Evolutionary conservation across 108 stramenopile species (phyloP).

Genomic region (Nitzschia palea): DNA sequence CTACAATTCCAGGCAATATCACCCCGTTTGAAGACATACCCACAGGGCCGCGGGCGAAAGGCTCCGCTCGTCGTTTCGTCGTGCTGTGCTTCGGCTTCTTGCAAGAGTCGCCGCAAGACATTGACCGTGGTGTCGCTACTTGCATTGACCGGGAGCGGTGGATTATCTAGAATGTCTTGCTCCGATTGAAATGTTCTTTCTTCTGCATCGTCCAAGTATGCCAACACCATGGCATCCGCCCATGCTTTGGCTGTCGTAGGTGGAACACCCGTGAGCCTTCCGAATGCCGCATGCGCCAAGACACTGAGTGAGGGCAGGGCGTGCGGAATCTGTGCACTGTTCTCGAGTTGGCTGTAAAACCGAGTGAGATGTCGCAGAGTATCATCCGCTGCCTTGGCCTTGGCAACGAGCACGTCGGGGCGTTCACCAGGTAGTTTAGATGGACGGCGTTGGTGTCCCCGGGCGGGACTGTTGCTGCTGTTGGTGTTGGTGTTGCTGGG

Average conservation of each 20-base stretch:
- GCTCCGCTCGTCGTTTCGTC: not conserved
- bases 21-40: conserved; percentile 92
- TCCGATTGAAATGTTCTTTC: not conserved
- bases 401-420: conserved; percentile 41
- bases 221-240: conserved; percentile 81
- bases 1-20: conserved; percentile 99
- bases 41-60: conserved; percentile 70
- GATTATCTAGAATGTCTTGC: conserved; percentile 9
- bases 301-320: conserved; percentile 70
- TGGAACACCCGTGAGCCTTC: conserved; percentile 72
- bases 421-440: conserved; percentile 1
- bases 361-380: conserved; percentile 25
- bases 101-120: conserved; percentile 22
- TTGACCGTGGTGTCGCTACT: conserved; percentile 20
- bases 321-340: conserved; percentile 29
- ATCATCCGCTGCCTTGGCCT: conserved; percentile 61
- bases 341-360: not conserved
- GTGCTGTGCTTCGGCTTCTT: conserved; percentile 18
- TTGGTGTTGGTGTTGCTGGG: not conserved
- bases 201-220: conserved; percentile 48
- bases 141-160: conserved; percentile 6
- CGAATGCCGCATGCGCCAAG: conserved; percentile 69
- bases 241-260: conserved; percentile 48
- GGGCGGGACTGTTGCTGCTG: not conserved
- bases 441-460: not conserved